Conservation (phyloP, 1,139 yeast species). For the Sugiyamaella sp. region DNA sequence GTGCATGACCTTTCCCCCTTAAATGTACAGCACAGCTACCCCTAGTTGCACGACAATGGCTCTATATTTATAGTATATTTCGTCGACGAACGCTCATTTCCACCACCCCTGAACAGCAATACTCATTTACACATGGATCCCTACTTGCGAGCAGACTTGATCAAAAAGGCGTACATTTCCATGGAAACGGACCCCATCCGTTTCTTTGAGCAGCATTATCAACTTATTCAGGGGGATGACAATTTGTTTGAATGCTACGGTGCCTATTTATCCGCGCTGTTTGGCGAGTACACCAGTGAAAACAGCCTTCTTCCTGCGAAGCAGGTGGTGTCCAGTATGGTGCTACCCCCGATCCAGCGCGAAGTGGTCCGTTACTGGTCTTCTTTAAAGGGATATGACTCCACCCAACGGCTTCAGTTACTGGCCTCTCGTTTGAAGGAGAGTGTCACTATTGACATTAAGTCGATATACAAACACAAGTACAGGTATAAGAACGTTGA, state of each 20-base stretch:
- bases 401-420: slow-evolving; percentile 1
- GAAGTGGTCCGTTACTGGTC: neutral
- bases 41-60: neutral
- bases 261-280: slow-evolving; percentile 1
- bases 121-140: slow-evolving; percentile 5
- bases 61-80: too few relatives aligned
- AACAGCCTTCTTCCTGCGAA: neutral
- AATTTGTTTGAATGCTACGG: slow-evolving; percentile 3
- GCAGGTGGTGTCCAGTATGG: slow-evolving; percentile 3
- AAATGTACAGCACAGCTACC: neutral
- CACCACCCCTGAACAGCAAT: too few relatives aligned
- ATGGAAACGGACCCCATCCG: slow-evolving; percentile 15
- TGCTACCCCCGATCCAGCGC: neutral
- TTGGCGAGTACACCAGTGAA: slow-evolving; percentile 3
- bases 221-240: slow-evolving; percentile 1
- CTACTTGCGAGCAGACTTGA: neutral
- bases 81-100: neutral
- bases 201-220: slow-evolving; percentile 7
- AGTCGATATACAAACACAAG: neutral
- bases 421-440: slow-evolving; percentile 3
- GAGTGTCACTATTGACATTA: neutral
- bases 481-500: neutral
- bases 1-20: neutral
- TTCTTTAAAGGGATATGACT: neutral
- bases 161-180: slow-evolving; percentile 3